Evolutionary conservation across 1,284 basidiomycete genomes (phyloP).

Genomic region (Boletus semigastroideus): DNA sequence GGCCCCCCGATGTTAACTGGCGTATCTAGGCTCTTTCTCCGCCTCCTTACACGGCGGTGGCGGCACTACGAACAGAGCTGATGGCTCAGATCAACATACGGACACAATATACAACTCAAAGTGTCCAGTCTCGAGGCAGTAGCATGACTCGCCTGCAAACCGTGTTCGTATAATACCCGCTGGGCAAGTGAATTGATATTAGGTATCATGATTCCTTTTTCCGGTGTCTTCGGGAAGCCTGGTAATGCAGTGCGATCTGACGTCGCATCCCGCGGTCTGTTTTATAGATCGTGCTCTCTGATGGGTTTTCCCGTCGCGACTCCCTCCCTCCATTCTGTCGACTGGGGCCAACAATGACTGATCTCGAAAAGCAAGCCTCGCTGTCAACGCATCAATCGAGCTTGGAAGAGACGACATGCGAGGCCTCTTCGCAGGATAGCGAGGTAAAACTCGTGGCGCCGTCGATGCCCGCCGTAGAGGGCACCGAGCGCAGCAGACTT

Average conservation of each 20-base stretch:
- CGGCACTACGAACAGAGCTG: not conserved
- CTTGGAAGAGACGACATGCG: slow-evolving; percentile 19
- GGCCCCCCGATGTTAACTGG: too few species aligned
- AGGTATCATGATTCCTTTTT: slow-evolving; percentile 17
- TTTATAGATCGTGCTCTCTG: slow-evolving; percentile 30
- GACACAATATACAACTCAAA: not conserved
- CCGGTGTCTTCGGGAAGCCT: slow-evolving; percentile 29
- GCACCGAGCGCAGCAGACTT: slow-evolving; percentile 3
- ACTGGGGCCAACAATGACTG: slow-evolving; percentile 23
- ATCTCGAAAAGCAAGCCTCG: slow-evolving; percentile 30
- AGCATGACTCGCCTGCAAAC: slow-evolving; percentile 1
- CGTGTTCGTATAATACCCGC: slow-evolving; percentile 14
- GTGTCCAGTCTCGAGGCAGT: not conserved
- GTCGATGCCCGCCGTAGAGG: slow-evolving; percentile 12
- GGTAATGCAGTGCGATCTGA: slow-evolving; percentile 27
- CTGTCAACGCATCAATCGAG: slow-evolving; percentile 22
- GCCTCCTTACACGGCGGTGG: too few species aligned
- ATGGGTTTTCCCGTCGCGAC: slow-evolving; percentile 4
- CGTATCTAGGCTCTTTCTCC: too few species aligned
- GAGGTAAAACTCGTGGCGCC: slow-evolving; percentile 24
- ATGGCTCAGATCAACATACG: not conserved
- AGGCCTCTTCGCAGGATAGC: slow-evolving; percentile 24
- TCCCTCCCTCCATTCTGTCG: slow-evolving; percentile 13
- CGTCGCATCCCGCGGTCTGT: slow-evolving; percentile 8
- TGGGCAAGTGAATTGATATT: slow-evolving; percentile 6